Percentiles rank a stretch among this genome's conserved stretches.
phyloP scores from a whole-genome alignment of 176 grass and related monocot species.

The Oryza australiensis region DNA sequence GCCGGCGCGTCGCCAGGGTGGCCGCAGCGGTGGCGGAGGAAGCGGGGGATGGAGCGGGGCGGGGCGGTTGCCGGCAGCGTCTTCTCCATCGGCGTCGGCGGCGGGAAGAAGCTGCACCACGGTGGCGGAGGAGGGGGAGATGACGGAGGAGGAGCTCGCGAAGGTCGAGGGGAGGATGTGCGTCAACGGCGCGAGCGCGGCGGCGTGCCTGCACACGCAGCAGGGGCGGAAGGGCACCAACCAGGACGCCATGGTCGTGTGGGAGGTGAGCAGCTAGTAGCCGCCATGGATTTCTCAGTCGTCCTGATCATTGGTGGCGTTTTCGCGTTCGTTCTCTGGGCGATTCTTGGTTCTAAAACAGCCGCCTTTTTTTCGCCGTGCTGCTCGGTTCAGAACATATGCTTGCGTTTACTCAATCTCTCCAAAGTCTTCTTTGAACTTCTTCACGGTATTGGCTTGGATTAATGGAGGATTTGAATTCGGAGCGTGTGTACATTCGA shows the following conservation, averaged over 20 bases:
- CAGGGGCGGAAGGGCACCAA: constrained; percentile 97
- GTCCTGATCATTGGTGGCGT: background rate
- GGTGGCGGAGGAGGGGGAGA: constrained; percentile 32
- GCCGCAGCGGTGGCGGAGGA: constrained; percentile 53
- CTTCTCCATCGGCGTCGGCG: constrained; percentile 27
- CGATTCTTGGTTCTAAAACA: constrained; percentile 35
- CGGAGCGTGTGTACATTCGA: background rate
- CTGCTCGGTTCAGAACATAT: constrained; percentile 3
- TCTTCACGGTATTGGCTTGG: constrained; percentile 19
- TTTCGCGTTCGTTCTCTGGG: background rate
- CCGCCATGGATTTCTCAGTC: constrained; percentile 15
- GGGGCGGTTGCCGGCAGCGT: background rate
- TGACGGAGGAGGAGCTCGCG: constrained; percentile 66
- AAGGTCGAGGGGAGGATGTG: constrained; percentile 70
- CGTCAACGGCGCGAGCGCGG: constrained; percentile 60
- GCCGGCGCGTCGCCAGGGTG: constrained; percentile 29
- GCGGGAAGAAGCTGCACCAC: constrained; percentile 22
- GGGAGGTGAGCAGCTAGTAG: constrained; percentile 60
- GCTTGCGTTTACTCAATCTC: constrained; percentile 22
- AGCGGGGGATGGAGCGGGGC: constrained; percentile 24
- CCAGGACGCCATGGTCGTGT: constrained; percentile 98
- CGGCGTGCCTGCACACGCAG: constrained; percentile 86
- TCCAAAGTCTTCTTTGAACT: constrained; percentile 4
- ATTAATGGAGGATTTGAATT: constrained; percentile 34
- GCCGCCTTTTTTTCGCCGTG: constrained; percentile 12